Evolutionary conservation across 352 stramenopile genomes (phyloP).

Genomic region (Thraustochytrium striatum): DNA sequence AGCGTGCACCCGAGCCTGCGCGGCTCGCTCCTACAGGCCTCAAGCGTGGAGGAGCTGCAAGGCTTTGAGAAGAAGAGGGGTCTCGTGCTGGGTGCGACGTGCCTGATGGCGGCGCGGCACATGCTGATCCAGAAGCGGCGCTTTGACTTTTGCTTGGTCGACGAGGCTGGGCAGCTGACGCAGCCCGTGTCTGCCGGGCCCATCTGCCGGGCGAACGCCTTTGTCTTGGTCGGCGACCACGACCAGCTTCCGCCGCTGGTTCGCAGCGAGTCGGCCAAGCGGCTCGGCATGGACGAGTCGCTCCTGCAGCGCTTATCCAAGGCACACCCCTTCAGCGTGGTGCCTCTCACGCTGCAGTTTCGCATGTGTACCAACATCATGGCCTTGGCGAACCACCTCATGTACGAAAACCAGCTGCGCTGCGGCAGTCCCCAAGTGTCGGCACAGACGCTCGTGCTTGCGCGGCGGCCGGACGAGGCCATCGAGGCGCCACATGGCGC

Average conservation of each 20-base stretch:
- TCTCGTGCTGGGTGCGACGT: constrained; percentile 62
- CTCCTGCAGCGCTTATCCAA: constrained; percentile 86
- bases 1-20: not conserved
- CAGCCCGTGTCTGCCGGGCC: constrained; percentile 87
- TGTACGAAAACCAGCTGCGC: constrained; percentile 87
- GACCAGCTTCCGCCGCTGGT: constrained; percentile 96
- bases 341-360: constrained; percentile 90
- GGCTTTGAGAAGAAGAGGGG: not conserved
- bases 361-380: constrained; percentile 96
- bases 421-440: constrained; percentile 71
- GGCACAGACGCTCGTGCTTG: constrained; percentile 56
- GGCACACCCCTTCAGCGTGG: constrained; percentile 66
- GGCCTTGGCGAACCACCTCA: constrained; percentile 84
- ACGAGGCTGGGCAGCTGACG: constrained; percentile 96
- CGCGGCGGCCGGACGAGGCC: not conserved
- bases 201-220: constrained; percentile 83
- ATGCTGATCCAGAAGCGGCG: constrained; percentile 59
- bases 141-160: constrained; percentile 97
- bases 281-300: constrained; percentile 74
- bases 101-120: constrained; percentile 58
- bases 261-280: constrained; percentile 72
- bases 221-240: constrained; percentile 95
- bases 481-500: not conserved
- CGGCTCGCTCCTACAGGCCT: not conserved
- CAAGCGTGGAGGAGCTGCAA: not conserved